Evolutionary conservation across 306 rosid genomes (phyloP).

Genomic region (Dryas octopetala): DNA sequence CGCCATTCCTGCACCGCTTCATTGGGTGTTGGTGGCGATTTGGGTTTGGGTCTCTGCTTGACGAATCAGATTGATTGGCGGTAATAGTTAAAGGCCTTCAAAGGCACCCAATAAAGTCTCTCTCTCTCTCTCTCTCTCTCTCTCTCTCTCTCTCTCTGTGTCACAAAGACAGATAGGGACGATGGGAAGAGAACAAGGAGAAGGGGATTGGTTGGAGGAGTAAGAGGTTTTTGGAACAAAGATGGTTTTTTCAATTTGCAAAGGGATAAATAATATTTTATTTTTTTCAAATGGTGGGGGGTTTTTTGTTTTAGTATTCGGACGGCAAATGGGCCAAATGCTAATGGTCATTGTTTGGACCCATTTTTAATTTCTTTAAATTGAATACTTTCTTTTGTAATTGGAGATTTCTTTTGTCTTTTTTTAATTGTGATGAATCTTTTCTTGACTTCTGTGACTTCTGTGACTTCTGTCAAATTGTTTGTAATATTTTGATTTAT

Average conservation of each 20-base stretch:
- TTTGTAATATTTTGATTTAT: neutral
- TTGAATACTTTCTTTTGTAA: neutral
- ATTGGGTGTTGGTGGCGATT: conserved; percentile 14
- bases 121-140: neutral
- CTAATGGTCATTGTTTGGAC: no score
- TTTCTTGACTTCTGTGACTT: neutral
- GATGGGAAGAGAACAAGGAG: conserved; percentile 6
- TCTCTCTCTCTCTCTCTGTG: neutral
- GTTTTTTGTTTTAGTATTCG: conserved; percentile 1
- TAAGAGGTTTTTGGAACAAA: neutral
- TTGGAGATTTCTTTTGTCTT: neutral
- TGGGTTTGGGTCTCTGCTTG: neutral
- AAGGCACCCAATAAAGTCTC: neutral
- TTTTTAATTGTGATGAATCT: neutral
- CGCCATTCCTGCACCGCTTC: conserved; percentile 74
- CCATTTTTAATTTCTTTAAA: no score
- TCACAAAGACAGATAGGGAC: neutral
- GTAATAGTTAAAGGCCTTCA: neutral
- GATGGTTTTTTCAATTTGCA: no score
- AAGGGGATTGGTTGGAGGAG: neutral
- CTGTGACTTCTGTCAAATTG: conserved; percentile 18
- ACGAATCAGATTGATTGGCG: neutral
- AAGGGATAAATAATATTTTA: neutral
- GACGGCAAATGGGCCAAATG: neutral
- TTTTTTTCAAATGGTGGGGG: neutral